A percentile compares a stretch with the other conserved stretches of the same genome.
Evolutionary conservation across 768 basidiomycete species (phyloP).

Genomic region (Obba rivulosa): DNA sequence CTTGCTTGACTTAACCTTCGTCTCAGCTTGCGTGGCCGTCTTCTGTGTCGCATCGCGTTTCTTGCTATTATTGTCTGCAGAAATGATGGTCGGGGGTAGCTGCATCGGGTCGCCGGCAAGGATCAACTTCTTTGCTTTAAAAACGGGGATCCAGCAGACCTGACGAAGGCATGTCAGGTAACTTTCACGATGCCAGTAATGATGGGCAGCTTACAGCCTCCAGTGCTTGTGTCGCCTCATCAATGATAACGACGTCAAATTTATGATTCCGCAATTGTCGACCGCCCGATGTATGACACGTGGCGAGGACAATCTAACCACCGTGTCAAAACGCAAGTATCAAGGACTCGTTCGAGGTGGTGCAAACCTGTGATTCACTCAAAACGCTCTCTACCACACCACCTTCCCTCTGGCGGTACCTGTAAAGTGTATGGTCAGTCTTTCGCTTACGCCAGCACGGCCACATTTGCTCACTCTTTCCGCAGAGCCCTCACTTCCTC

Average conservation of each 20-base stretch:
- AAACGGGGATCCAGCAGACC: conserved; percentile 95
- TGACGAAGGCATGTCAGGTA: conserved; percentile 18
- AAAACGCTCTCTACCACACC: conserved; percentile 81
- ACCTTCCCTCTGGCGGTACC: conserved; percentile 85
- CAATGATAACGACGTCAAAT: conserved; percentile 94
- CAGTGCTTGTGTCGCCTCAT: conserved; percentile 95
- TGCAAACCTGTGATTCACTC: conserved; percentile 61
- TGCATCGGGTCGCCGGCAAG: conserved; percentile 96
- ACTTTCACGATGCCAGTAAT: neutral
- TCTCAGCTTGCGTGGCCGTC: too few relatives aligned
- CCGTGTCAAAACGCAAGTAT: neutral
- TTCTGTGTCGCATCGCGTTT: conserved; percentile 8
- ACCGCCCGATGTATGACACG: conserved; percentile 91
- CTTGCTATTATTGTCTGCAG: conserved; percentile 40
- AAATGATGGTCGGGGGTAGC: conserved; percentile 88
- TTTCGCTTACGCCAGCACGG: neutral
- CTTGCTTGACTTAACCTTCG: neutral
- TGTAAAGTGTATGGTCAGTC: conserved; percentile 23
- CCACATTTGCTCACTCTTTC: conserved; percentile 67
- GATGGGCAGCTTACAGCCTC: conserved; percentile 67
- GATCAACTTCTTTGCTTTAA: conserved; percentile 86
- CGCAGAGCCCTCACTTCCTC: conserved; percentile 79
- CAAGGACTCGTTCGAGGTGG: neutral
- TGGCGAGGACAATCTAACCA: conserved; percentile 78
- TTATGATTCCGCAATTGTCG: conserved; percentile 67